Base-by-base conservation (phyloP, 225 moss, liverwort and hornwort genomes). In the Polytrichum formosum region DNA sequence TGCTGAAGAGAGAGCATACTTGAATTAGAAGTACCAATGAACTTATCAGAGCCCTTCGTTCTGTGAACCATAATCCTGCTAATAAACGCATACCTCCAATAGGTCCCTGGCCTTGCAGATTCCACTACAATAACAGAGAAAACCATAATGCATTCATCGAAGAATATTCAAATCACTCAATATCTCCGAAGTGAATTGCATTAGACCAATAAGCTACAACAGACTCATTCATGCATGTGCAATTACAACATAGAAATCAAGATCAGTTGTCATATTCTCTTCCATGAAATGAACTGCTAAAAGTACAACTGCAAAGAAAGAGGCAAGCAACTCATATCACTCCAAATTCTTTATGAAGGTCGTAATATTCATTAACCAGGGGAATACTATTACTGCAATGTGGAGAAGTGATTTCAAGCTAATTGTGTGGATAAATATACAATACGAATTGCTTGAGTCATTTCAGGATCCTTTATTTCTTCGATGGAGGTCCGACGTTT, bases 21-120 rank as follows among this genome's bases (percentile, higher is more conserved):
- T 81, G 83, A 68, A 92, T 85, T 83, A 95, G 76, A 62, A 87
- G 78, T 66, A 80, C 87, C 74, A 92, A 67, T 28, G 89, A 87
- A 10, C 72, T 72, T 53, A 95, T 87, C 73, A 95, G 79, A 31
- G 92, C 89, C 79, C 89, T 87, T 72, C 89, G 83, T 82, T 92
- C 94, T 28, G 84, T 89, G 55, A 87, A 95, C 89, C 92, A 90
- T 30, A 92, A 76, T 28, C 90, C 92, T 68, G 94, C 87, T 73
- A 89, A 78, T 64, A 83, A 68, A 66, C 85, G 87, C 61, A 92
- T 33, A 87, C 71, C 72, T 90, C 92, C 77, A 89, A 65, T n/a
- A 63, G 86, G 84, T 28, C 86, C 89, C 68, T 84, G 73, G 54
- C 87, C 90, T 65, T 82, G 80, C 9, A 89, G 70, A 67, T 87